A percentile compares a stretch with the other conserved stretches of the same genome.
phyloP scores from a whole-genome alignment of 164 flowering plant species.

The Magnolia sinica region DNA sequence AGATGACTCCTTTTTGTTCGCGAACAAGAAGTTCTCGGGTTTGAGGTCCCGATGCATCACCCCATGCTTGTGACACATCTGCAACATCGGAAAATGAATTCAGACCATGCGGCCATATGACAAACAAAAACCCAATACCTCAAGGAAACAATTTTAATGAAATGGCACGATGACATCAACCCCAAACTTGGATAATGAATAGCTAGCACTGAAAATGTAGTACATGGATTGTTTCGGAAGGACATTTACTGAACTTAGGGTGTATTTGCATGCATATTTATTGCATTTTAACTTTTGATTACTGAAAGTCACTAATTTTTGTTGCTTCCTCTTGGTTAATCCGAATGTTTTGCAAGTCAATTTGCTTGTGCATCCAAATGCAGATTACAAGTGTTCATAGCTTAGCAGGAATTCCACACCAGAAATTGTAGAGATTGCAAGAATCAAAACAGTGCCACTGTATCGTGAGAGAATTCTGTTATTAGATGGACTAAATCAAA shows the following conservation, averaged over 20 bases:
- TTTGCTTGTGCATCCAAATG: too few species aligned
- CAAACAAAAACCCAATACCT: neutral
- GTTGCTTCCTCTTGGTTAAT: too few species aligned
- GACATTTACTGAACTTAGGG: neutral
- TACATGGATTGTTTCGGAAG: slow-evolving; percentile 4
- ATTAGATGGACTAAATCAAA: neutral
- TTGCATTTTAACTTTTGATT: neutral
- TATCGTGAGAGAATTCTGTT: too few species aligned
- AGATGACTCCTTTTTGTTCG: slow-evolving; percentile 78
- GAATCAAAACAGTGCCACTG: too few species aligned
- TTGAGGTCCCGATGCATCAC: slow-evolving; percentile 96
- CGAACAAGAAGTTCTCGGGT: slow-evolving; percentile 92
- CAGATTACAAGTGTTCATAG: too few species aligned
- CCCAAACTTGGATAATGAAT: neutral
- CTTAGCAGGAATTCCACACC: too few species aligned
- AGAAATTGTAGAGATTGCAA: too few species aligned
- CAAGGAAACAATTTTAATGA: too few species aligned
- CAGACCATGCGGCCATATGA: neutral
- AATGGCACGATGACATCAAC: neutral
- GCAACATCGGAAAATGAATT: slow-evolving; percentile 16
- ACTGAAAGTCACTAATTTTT: too few species aligned
- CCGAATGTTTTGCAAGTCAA: too few species aligned
- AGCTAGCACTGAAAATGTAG: neutral
- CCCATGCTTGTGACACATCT: slow-evolving; percentile 93
- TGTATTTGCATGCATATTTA: neutral